Conservation (phyloP, 192 early-diverging fungal genomes). For the Oehlia diaphana region DNA sequence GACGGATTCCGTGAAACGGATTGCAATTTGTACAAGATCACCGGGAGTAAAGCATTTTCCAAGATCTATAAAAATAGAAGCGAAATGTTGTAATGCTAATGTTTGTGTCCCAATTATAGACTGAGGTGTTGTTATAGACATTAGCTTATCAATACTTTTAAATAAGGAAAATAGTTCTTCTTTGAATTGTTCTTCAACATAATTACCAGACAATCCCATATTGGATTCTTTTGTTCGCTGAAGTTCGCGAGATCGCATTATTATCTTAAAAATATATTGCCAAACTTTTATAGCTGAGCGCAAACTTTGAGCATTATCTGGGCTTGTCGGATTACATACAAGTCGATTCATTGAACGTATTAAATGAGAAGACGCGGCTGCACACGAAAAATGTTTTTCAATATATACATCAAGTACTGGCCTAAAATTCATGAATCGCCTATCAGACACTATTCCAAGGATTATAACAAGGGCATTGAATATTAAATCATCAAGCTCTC, state of each 20-base stretch:
- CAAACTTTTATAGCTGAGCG: conserved; percentile 63
- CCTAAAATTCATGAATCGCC: conserved; percentile 60
- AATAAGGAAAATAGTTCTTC: conserved; percentile 47
- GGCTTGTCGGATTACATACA: conserved; percentile 34
- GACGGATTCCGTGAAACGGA: conserved; percentile 38
- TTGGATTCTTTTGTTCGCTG: conserved; percentile 33
- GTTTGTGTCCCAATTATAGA: conserved; percentile 62
- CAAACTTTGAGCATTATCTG: conserved; percentile 43
- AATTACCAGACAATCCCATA: conserved; percentile 26
- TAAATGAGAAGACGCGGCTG: conserved; percentile 35
- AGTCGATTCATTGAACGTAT: conserved; percentile 42
- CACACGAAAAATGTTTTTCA: conserved; percentile 47
- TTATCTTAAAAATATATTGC: conserved; percentile 59
- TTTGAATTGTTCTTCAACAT: conserved; percentile 44
- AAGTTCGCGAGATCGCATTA: conserved; percentile 46
- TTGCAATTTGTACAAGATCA: conserved; percentile 38
- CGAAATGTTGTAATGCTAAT: conserved; percentile 52
- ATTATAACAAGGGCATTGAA: conserved; percentile 55
- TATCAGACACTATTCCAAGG: conserved; percentile 60
- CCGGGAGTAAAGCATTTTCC: conserved; percentile 32
- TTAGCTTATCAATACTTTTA: conserved; percentile 45
- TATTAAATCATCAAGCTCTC: conserved; percentile 45
- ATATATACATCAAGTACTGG: conserved; percentile 61
- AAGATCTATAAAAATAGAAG: conserved; percentile 44
- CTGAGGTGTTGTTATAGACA: conserved; percentile 52